Evolutionary conservation across 805 yeast genomes (phyloP), one percentile per base, ranked within the genome.

Genomic region (Lipomyces mesembrius): DNA sequence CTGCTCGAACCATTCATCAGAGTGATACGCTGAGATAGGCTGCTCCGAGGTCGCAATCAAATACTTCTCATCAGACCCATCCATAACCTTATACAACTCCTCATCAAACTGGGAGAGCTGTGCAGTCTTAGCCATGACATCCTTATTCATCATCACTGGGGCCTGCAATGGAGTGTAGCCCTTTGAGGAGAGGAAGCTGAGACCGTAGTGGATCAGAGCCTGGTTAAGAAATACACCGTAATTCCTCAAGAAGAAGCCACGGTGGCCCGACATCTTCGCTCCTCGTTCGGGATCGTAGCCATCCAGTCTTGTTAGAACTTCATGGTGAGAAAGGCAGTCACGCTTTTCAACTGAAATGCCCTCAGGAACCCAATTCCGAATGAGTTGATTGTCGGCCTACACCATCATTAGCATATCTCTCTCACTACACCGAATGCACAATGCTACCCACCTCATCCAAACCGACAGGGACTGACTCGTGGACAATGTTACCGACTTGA

Each of bases 271-370:
- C 73, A 95, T 88, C 82, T 92, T 91, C 69, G 92, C 97, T 80
- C 99, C 99, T 83, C 99, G 90, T 82, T 95, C 98, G 73, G 98
- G 98, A 78, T 95, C 99, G 79, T 93, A 95, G 72, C 99, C 99
- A 77, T 95, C 98, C 73, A 95, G 84, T 82, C 98, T 89, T 74
- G 96, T 84, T 73, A 95, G 83, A 63, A 95, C 89, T 83, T 95
- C 99, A 78, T 95, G 98, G 79, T 95, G 99, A 39, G 98, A 93
- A 77, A 94, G 85, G 43, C 80, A 80, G 66, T 96, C 96, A 59
- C 89, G 94, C 74, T 92, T 83, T 65, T 96, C 96, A 72, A 85
- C 79, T 69, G 85, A 83, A 55, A 86, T 88, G 55, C 87, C 88
- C 74, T 86, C 89, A 65, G 98, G 98, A 63, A 84, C 85, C 97